Evolutionary conservation across 2,329 filamentous ascomycete genomes (phyloP), one percentile per base, ranked within the genome.

Genomic region (Sporothrix curviconia): DNA sequence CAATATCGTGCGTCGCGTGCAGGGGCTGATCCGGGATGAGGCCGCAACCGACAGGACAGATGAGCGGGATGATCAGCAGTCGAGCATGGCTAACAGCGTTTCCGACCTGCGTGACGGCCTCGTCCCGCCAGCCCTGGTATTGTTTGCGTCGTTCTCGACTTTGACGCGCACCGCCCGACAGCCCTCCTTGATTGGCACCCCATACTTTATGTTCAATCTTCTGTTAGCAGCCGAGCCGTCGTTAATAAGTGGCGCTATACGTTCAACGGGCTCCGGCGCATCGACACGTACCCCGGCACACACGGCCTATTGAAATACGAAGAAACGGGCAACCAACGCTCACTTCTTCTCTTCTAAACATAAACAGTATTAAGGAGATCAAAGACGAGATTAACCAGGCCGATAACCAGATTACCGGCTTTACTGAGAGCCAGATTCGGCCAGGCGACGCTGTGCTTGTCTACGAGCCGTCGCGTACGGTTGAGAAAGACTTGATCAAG

Each of bases 301-400:
- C n/a, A n/a, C n/a, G n/a, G n/a, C n/a, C n/a, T n/a, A n/a, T n/a
- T n/a, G n/a, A n/a, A n/a, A n/a, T n/a, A n/a, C n/a, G n/a, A n/a
- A n/a, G n/a, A n/a, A n/a, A n/a, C n/a, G n/a, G n/a, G n/a, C n/a
- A n/a, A n/a, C n/a, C n/a, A n/a, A n/a, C n/a, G n/a, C n/a, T n/a
- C n/a, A n/a, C n/a, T n/a, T n/a, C n/a, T n/a, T n/a, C n/a, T n/a
- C n/a, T n/a, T n/a, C n/a, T n/a, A n/a, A n/a, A n/a, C n/a, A n/a
- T 96, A 63, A 89, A 94, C 65, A 94, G 92, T 42, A 96, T 99
- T 66, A 86, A 90, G 66, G 94, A 99, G 70, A 91, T 99, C 60
- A 89, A 95, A 71, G 94, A 99, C 68, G 94, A 99, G 73, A 85
- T 99, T 57, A 87, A 88, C 63, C 88, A 92, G 68, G 91, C 91